Evolutionary conservation across 1,139 yeast species (phyloP), one percentile per base, ranked within the genome.

Genomic region (Wickerhamiella pararugosa): DNA sequence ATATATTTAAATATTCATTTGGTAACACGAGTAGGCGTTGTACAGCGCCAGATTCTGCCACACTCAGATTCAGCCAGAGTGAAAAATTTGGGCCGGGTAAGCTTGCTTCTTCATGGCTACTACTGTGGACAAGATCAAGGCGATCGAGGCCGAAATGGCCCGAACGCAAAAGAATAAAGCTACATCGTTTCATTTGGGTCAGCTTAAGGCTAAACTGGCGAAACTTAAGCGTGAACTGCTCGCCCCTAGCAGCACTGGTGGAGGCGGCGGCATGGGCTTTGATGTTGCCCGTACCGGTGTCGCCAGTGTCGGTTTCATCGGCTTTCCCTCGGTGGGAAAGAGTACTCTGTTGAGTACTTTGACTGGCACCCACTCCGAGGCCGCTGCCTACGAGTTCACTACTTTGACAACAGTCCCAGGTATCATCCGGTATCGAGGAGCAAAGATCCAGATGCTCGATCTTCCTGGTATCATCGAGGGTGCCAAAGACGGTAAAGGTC

Each of bases 391-490:
- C 58, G 97, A 87, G 62, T 90, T 90, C 67, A 92, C 98, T 31
- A 90, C 99, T 0, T 72, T 90, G 58, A 92, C 97, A 26, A 87
- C 98, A 0, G 97, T 90, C 44, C 97, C 97, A 0, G 98, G 98
- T 62, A 83, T 84, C 39, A 84, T 90, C 57, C 80, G 82, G 61
- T 87, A 84, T 60, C 84, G 86, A 55, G 99, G 99, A 57, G 97
- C 98, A 40, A 87, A 84, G 66, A 79, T 90, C 51, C 99, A 90
- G 65, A 84, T 92, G 93, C 69, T 90, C 58, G 99, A 90, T 73
- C 71, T 90, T 54, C 99, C 99, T 3, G 99, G 99, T 61, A 90
- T 90, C 56, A 90, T 90, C 54, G 97, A 92, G 63, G 98, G 98
- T 62, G 99, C 98, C 45, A 87, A 87, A 55, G 97, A 90, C 57